Evolutionary conservation across 2,329 filamentous ascomycete species (phyloP).

Genomic region (Chrysosporium queenslandicum): DNA sequence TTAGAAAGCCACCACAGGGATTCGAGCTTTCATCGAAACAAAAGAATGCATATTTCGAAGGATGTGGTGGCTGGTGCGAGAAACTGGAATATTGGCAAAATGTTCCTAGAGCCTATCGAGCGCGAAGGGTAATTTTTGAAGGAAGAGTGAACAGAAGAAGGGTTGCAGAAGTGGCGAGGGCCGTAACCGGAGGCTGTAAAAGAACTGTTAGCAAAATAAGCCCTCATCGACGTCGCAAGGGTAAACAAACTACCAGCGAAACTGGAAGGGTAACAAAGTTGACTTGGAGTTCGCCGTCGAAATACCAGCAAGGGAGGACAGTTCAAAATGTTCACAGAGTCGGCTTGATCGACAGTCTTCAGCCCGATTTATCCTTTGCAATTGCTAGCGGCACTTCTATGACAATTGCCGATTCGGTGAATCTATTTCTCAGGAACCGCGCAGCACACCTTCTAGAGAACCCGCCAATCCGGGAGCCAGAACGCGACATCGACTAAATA

Average conservation of each 20-base stretch:
- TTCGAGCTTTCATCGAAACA: constrained; percentile 29
- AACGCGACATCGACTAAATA: neutral
- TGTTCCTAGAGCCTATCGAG: constrained; percentile 28
- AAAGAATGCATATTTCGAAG: constrained; percentile 32
- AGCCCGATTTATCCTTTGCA: neutral
- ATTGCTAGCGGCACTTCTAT: neutral
- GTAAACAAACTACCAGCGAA: neutral
- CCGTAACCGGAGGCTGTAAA: constrained; percentile 19
- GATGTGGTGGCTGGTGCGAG: constrained; percentile 33
- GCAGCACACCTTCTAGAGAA: neutral
- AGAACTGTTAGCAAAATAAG: constrained; percentile 12
- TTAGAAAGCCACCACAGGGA: constrained; percentile 34
- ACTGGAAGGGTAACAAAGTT: neutral
- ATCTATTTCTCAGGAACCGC: neutral
- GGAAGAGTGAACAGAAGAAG: constrained; percentile 30
- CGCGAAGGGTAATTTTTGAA: constrained; percentile 30
- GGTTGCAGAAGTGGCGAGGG: constrained; percentile 23
- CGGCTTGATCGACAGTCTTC: neutral
- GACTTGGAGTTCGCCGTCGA: neutral
- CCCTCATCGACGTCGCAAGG: neutral
- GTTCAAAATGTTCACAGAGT: neutral
- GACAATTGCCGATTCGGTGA: neutral
- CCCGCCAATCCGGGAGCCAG: too few relatives aligned
- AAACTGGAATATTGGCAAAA: constrained; percentile 33
- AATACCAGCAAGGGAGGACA: neutral